Conservation (phyloP, 176 grass and related monocot genomes). For the Oropetium thomaeum region DNA sequence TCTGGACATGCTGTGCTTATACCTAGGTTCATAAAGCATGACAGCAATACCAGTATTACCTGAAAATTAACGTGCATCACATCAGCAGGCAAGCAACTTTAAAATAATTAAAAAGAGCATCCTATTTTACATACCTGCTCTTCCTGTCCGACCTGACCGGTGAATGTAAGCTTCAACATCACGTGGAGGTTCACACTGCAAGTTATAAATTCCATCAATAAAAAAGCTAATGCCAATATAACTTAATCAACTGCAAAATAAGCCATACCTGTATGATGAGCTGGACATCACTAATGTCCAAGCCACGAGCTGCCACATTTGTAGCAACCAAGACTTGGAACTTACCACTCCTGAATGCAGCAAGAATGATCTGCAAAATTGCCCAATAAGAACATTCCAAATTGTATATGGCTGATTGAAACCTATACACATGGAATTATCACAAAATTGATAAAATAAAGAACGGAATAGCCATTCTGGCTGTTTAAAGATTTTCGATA, state of each 20-base stretch:
- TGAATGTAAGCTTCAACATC: conserved; percentile 99
- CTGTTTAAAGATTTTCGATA: background rate
- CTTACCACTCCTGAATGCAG: conserved; percentile 86
- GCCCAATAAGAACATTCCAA: background rate
- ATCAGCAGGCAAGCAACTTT: background rate
- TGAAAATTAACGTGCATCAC: conserved; percentile 40
- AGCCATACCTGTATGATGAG: conserved; percentile 87
- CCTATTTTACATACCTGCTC: conserved; percentile 56
- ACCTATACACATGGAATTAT: background rate
- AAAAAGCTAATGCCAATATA: background rate
- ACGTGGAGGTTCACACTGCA: conserved; percentile 90
- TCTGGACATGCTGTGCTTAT: conserved; percentile 48
- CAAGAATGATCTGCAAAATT: conserved; percentile 76
- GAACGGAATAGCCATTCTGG: background rate
- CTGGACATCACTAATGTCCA: conserved; percentile 96
- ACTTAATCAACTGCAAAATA: background rate
- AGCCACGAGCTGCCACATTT: conserved; percentile 90
- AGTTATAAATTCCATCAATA: conserved; percentile 23
- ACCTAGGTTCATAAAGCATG: conserved; percentile 83
- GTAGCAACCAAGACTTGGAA: conserved; percentile 95
- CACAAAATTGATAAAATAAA: background rate
- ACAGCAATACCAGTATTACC: conserved; percentile 88
- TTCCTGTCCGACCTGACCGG: conserved; percentile 89
- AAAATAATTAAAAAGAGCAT: background rate
- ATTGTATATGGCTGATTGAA: background rate